Evolutionary conservation across 2,329 filamentous ascomycete genomes (phyloP).

Genomic region (Cordyceps fumosorosea): DNA sequence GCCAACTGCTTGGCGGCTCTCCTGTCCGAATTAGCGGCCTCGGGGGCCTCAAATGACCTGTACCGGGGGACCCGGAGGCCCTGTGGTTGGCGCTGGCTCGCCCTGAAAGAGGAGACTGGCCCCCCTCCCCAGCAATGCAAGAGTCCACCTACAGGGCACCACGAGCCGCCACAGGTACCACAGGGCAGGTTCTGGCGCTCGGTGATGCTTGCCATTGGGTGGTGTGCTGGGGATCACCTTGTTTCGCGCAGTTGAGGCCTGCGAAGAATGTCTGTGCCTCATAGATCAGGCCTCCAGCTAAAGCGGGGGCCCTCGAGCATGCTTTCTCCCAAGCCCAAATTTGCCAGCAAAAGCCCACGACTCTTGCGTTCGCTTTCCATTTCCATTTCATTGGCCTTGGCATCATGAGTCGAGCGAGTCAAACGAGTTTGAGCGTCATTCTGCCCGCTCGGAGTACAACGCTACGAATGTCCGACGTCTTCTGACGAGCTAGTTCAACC

Average conservation of each 20-base stretch:
- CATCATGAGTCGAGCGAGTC: background rate
- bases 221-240: background rate
- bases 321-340: background rate
- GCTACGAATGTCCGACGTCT: background rate
- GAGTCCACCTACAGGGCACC: background rate
- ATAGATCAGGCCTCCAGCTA: background rate
- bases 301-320: background rate
- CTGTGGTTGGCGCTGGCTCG: background rate
- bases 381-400: background rate
- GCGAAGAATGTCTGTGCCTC: background rate
- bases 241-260: background rate
- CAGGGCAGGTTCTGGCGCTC: background rate
- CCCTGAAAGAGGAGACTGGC: background rate
- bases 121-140: background rate
- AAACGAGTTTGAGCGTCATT: background rate
- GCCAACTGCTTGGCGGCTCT: too few relatives aligned
- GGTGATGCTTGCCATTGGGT: background rate
- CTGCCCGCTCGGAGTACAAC: background rate
- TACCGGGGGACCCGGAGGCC: background rate
- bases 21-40: background rate
- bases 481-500: background rate
- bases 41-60: background rate
- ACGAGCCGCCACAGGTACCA: background rate
- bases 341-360: background rate
- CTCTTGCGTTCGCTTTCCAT: background rate